Evolutionary conservation across 2,329 filamentous ascomycete genomes (phyloP).

Genomic region (Paecilomyces dactylethromorphus): DNA sequence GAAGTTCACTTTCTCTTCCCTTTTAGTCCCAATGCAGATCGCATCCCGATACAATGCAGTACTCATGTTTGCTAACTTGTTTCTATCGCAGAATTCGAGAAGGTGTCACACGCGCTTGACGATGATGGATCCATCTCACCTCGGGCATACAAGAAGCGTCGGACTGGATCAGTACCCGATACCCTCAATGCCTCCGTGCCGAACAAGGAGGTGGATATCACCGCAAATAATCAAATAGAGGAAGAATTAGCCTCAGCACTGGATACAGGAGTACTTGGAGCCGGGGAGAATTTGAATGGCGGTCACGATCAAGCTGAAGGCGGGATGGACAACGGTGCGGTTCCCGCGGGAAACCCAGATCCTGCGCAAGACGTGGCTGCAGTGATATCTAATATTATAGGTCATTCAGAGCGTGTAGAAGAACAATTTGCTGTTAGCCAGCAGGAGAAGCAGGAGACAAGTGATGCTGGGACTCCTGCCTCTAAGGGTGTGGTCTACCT

Average conservation of each 20-base stretch:
- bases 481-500: slow-evolving; percentile 29
- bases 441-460: slow-evolving; percentile 19
- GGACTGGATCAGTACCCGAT: slow-evolving; percentile 24
- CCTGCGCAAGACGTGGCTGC: slow-evolving; percentile 28
- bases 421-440: slow-evolving; percentile 30
- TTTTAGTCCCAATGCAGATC: not conserved
- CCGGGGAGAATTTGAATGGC: slow-evolving; percentile 15
- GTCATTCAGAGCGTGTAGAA: slow-evolving; percentile 37
- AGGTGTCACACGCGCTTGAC: slow-evolving; percentile 24
- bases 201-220: slow-evolving; percentile 15
- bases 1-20: not conserved
- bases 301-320: slow-evolving; percentile 15
- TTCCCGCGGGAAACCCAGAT: slow-evolving; percentile 17
- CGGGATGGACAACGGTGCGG: slow-evolving; percentile 9
- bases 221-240: slow-evolving; percentile 27
- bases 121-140: slow-evolving; percentile 23
- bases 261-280: slow-evolving; percentile 20
- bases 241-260: slow-evolving; percentile 31
- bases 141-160: slow-evolving; percentile 34
- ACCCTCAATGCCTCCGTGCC: slow-evolving; percentile 15
- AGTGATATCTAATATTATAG: slow-evolving; percentile 38
- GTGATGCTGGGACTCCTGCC: slow-evolving; percentile 19
- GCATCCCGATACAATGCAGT: not conserved
- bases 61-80: slow-evolving; percentile 3
- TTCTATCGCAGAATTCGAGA: slow-evolving; percentile 16